Evolutionary conservation across 1,284 basidiomycete genomes (phyloP), one percentile per base, ranked within the genome.

Genomic region (Ustilago cynodontis): DNA sequence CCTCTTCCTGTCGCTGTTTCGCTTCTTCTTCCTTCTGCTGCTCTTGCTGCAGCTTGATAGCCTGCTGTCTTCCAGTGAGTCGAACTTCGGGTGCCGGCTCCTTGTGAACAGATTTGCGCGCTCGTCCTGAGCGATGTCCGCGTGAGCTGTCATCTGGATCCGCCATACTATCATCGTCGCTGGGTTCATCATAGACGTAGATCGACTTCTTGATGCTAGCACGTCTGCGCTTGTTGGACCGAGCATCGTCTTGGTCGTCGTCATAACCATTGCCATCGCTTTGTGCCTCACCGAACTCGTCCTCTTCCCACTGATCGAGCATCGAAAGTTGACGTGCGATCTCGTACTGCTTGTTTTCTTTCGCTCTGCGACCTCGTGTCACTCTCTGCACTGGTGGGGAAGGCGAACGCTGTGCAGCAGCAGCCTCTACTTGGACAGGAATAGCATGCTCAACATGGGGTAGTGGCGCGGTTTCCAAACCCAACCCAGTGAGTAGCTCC

Each of bases 11-110:
- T 51, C 49, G 43, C 55, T 67, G 63, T 26, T 59, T 58, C 16
- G 59, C 72, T 43, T 77, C 41, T 41, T 66, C 56, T 35, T 71
- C 68, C 65, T 68, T 62, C 35, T 78, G 62, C 64, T 74, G 53
- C 66, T 80, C 58, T 45, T 69, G 59, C 67, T 75, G 67, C 55
- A 71, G 39, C 54, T 61, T 70, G 72, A 75, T 69, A 4, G 67
- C 67, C 45, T 77, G 77, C 54, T 79, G 68, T 57, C 77, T 67
- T 11, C 65, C 73, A 1, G 71, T 69, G 7, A 65, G 64, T 43
- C 65, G 41, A 31, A 62, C 58, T 22, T 66, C 71, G 13, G 77
- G 71, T 3, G 74, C 59, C 0, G 66, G 20, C 24, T 65, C 51
- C 45, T 64, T 65, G 5, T 63, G 49, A 0, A 24, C 49, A 8